A percentile compares a stretch with the other conserved stretches of the same genome.
These are phyloP conservation scores for Aureobasidium uvarum DNA, from an alignment of 2,329 filamentous ascomycete genomes.

Conservation along the genomic window DNA sequence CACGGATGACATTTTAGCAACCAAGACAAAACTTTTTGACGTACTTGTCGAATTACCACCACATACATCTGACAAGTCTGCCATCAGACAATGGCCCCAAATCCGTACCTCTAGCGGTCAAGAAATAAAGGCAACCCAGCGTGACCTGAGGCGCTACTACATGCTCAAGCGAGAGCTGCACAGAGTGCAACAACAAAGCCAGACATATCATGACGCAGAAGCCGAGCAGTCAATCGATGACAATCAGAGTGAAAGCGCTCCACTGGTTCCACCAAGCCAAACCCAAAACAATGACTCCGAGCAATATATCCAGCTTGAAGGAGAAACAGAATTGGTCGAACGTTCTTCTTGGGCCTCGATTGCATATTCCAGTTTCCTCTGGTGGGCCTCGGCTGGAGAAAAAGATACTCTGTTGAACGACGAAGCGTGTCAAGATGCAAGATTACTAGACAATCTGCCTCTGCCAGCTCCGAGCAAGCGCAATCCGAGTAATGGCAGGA, in stretches of 20 bases:
- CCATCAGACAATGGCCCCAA: constrained; percentile 63
- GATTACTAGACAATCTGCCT: constrained; percentile 46
- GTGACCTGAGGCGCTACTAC: constrained; percentile 78
- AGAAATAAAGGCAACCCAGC: constrained; percentile 79
- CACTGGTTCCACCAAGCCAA: constrained; percentile 4
- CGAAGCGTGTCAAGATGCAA: constrained; percentile 53
- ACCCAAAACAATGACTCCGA: constrained; percentile 28
- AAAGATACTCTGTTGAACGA: constrained; percentile 56
- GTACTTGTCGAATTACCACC: constrained; percentile 78
- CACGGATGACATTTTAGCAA: constrained; percentile 86
- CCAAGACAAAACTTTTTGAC: constrained; percentile 86
- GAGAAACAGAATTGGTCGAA: constrained; percentile 49
- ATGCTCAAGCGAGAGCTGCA: constrained; percentile 63
- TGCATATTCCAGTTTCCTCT: constrained; percentile 81
- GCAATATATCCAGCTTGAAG: constrained; percentile 29
- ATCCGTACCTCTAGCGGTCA: constrained; percentile 64
- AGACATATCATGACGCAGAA: constrained; percentile 35
- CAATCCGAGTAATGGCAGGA: not conserved
- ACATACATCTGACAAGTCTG: constrained; percentile 43
- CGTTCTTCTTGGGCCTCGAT: constrained; percentile 65
- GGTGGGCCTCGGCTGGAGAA: constrained; percentile 85
- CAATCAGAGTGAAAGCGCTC: constrained; percentile 28
- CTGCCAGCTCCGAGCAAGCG: not conserved
- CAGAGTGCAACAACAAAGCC: constrained; percentile 39
- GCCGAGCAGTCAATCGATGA: constrained; percentile 27